Evolutionary conservation across 768 basidiomycete genomes (phyloP), one percentile per base, ranked within the genome.

Genomic region (Russula sp.): DNA sequence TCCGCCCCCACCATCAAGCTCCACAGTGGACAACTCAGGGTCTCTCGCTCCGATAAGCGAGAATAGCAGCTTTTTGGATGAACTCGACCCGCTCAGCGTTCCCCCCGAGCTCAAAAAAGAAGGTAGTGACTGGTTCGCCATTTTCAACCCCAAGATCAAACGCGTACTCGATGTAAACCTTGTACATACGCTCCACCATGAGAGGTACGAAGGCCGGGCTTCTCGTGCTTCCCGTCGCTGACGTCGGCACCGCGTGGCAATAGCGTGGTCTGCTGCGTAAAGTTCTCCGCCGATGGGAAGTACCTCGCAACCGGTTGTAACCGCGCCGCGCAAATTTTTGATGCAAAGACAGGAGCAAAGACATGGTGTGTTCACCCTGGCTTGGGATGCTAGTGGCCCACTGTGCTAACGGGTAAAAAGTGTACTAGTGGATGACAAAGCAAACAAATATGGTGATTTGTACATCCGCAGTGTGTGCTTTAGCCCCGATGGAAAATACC

Each of bases 251-350:
- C 62, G 36, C 32, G 53, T 62, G 50, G 56, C 13, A 56, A 48
- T 67, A 89, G 88, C 64, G 89, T 90, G 26, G 88, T 90, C 10
- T 92, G 95, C 70, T 97, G 94, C 71, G 94, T 97, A 30, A 84
- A 90, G 64, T 96, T 97, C 77, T 96, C 93, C 57, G 90, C 92
- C 16, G 94, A 98, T 75, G 93, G 95, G 30, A 93, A 91, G 74
- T 87, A 81, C 65, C 83, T 98, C 36, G 96, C 96, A 34, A 98
- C 96, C 5, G 96, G 96, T 14, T 98, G 95, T 77, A 98, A 98
- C 76, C 83, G 92, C 48, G 92, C 93, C 0, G 93, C 94, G 22
- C 94, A 97, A 75, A 94, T 98, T 62, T 98, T 91, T 73, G 93
- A 98, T 73, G 90, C 89, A 30, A 90, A 90, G 76, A 89, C 90